A percentile compares a stretch with the other conserved stretches of the same genome.
phyloP scores from a whole-genome alignment of 2,329 filamentous ascomycete species.

The Emergomyces orientalis region DNA sequence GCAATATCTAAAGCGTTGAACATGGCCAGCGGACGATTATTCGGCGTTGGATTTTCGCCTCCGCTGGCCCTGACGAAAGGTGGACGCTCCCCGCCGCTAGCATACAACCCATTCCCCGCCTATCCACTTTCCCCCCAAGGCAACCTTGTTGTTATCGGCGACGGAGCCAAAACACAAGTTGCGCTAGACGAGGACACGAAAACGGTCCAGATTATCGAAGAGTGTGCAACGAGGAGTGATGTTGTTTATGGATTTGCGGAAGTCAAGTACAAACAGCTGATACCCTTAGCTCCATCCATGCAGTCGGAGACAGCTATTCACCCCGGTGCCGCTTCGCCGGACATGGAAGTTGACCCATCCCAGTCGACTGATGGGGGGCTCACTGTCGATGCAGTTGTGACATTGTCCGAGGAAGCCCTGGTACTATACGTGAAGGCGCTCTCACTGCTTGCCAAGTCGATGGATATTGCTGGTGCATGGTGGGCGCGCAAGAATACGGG shows the following conservation, averaged over 20 bases:
- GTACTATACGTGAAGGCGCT: constrained; percentile 95
- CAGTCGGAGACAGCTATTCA: constrained; percentile 28
- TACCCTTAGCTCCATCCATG: constrained; percentile 69
- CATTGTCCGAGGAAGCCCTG: constrained; percentile 84
- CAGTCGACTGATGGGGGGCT: constrained; percentile 64
- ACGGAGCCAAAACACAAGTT: constrained; percentile 52
- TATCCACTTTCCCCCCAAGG: constrained; percentile 68
- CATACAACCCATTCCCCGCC: constrained; percentile 64
- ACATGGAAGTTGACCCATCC: constrained; percentile 29
- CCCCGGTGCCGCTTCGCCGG: constrained; percentile 23
- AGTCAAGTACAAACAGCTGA: constrained; percentile 96
- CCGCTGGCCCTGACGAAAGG: constrained; percentile 38
- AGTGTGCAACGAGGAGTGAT: constrained; percentile 84
- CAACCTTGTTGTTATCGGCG: constrained; percentile 54
- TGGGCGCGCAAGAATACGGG: constrained; percentile 71
- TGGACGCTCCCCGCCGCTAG: constrained; percentile 38
- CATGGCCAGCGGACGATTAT: constrained; percentile 63
- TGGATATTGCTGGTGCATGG: constrained; percentile 90
- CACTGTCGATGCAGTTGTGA: constrained; percentile 74
- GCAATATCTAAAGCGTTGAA: constrained; percentile 92
- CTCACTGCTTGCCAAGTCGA: constrained; percentile 79
- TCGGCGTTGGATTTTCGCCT: constrained; percentile 43
- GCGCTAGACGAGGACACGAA: constrained; percentile 69
- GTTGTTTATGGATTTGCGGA: constrained; percentile 97
- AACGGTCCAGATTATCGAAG: constrained; percentile 74